Conservation (phyloP, 768 basidiomycete species). For the Pisolithus sp. region DNA sequence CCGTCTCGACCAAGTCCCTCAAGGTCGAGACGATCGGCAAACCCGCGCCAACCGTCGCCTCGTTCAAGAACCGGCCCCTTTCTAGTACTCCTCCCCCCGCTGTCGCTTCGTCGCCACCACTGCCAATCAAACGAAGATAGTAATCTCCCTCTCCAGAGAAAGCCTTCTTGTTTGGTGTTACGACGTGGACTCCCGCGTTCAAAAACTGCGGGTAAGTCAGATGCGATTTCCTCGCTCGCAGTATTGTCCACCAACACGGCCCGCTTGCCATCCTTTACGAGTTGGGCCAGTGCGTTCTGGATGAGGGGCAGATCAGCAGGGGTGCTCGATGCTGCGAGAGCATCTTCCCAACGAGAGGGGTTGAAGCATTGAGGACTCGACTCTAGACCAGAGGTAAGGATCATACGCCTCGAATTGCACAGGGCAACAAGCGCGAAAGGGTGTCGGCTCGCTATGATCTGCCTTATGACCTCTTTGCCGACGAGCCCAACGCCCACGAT, state of each 20-base stretch:
- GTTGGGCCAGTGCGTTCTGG: slow-evolving; percentile 35
- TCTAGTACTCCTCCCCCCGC: slow-evolving; percentile 9
- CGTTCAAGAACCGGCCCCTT: slow-evolving; percentile 67
- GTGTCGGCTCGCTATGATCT: slow-evolving; percentile 61
- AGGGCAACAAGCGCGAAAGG: slow-evolving; percentile 65
- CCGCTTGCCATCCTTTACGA: slow-evolving; percentile 42
- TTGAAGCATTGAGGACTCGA: slow-evolving; percentile 28
- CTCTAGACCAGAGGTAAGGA: slow-evolving; percentile 43
- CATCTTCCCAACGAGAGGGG: slow-evolving; percentile 39
- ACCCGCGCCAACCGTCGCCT: slow-evolving; percentile 94
- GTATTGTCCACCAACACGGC: slow-evolving; percentile 90
- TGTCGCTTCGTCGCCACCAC: slow-evolving; percentile 44
- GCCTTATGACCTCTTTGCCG: slow-evolving; percentile 78
- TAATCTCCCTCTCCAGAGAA: slow-evolving; percentile 74
- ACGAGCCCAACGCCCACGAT: slow-evolving; percentile 92
- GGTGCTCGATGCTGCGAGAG: slow-evolving; percentile 40
- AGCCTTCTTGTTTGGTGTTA: slow-evolving; percentile 98
- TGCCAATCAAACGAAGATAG: slow-evolving; percentile 4
- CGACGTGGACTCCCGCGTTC: slow-evolving; percentile 70
- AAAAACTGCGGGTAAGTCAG: slow-evolving; percentile 78
- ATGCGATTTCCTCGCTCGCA: slow-evolving; percentile 75
- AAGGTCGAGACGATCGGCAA: slow-evolving; percentile 87
- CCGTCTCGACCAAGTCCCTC: slow-evolving; percentile 87
- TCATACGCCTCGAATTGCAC: slow-evolving; percentile 56
- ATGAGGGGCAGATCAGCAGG: slow-evolving; percentile 33